phyloP scores from a whole-genome alignment of 208 protist species.

The Strigomonas oncopelti region DNA sequence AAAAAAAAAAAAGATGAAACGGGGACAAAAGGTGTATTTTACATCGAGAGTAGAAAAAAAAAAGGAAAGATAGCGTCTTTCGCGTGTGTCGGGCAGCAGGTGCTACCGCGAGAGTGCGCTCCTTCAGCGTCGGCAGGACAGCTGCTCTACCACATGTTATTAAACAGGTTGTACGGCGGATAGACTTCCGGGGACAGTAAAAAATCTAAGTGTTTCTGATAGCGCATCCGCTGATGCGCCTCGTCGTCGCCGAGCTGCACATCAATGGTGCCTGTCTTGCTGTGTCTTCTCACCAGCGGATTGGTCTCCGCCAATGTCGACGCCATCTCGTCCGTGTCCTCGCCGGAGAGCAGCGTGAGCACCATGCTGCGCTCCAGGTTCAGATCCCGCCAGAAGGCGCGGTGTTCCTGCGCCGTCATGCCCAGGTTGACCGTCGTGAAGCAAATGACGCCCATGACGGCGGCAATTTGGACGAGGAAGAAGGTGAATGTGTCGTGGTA shows the following conservation, averaged over 20 bases:
- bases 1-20: conserved; percentile 2
- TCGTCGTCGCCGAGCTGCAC: neutral
- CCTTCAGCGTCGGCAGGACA: no score
- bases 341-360: neutral
- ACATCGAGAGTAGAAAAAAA: neutral
- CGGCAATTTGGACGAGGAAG: neutral
- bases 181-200: neutral
- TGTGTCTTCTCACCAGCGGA: neutral
- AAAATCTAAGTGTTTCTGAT: neutral
- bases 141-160: neutral
- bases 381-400: conserved; percentile 50
- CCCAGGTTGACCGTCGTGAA: conserved; percentile 66
- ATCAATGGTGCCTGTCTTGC: neutral
- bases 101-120: no score
- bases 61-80: no score
- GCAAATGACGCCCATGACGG: conserved; percentile 35
- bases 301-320: conserved; percentile 5
- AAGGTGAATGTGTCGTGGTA: neutral
- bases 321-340: neutral
- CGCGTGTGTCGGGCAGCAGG: no score
- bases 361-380: conserved; percentile 29
- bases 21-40: neutral
- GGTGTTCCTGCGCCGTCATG: conserved; percentile 67
- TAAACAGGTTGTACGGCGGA: neutral
- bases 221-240: neutral